phyloP scores from a whole-genome alignment of 2,329 filamentous ascomycete genomes.

The Aspergillus sp. region DNA sequence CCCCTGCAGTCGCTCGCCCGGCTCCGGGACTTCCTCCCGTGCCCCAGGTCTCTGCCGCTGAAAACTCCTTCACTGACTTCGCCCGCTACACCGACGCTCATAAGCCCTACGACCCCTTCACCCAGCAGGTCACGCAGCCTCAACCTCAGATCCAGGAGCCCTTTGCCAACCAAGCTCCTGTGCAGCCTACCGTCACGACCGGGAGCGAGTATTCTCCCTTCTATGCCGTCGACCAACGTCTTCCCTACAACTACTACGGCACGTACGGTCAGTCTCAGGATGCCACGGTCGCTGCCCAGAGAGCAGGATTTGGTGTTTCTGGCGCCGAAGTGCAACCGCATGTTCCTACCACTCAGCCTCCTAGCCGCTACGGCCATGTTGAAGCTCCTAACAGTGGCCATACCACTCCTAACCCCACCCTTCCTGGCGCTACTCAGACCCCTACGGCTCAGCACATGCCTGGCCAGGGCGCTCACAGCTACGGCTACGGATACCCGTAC shows the following conservation, averaged over 20 bases:
- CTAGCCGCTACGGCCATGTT: constrained; percentile 68
- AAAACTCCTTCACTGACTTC: constrained; percentile 52
- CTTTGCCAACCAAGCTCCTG: constrained; percentile 55
- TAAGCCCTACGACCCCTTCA: constrained; percentile 87
- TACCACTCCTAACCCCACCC: constrained; percentile 81
- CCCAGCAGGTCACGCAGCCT: constrained; percentile 65
- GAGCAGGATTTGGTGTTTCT: constrained; percentile 70
- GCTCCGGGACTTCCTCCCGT: constrained; percentile 64
- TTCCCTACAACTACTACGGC: constrained; percentile 73
- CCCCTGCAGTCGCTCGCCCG: constrained; percentile 56
- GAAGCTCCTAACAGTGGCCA: constrained; percentile 85
- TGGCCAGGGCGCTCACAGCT: constrained; percentile 54
- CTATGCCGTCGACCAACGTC: constrained; percentile 76
- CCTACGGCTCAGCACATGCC: constrained; percentile 56
- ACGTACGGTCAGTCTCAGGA: constrained; percentile 71
- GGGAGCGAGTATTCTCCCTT: constrained; percentile 79
- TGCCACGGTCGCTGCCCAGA: constrained; percentile 66
- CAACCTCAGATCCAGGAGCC: constrained; percentile 67
- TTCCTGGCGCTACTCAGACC: constrained; percentile 58
- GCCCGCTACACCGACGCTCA: constrained; percentile 61
- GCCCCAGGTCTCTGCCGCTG: constrained; percentile 54
- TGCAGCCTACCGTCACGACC: constrained; percentile 59
- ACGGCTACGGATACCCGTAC: constrained; percentile 62
- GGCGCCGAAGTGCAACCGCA: constrained; percentile 62
- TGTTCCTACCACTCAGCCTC: constrained; percentile 68